phyloP scores from a whole-genome alignment of 2,329 filamentous ascomycete genomes.

The Talaromyces albobiverticillius region DNA sequence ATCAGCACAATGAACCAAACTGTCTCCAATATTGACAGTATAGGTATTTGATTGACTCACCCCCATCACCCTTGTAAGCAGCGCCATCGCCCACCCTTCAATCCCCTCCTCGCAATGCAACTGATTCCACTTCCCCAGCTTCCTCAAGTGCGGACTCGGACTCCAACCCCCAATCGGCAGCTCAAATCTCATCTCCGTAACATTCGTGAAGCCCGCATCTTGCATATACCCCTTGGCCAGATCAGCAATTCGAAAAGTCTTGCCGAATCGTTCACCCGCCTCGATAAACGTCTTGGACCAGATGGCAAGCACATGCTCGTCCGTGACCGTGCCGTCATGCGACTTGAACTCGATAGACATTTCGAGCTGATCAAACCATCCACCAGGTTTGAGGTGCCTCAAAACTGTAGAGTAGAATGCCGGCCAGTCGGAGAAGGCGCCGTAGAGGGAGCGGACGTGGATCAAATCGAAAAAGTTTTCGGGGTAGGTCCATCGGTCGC shows the following conservation, averaged over 20 bases:
- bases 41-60: constrained; percentile 22
- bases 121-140: constrained; percentile 6
- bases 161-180: constrained; percentile 11
- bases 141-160: neutral
- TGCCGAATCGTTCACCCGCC: constrained; percentile 23
- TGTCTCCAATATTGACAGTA: neutral
- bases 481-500: constrained; percentile 24
- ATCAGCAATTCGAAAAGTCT: constrained; percentile 24
- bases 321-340: constrained; percentile 24
- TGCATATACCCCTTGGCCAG: constrained; percentile 40
- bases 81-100: constrained; percentile 27
- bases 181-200: constrained; percentile 33
- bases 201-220: constrained; percentile 51
- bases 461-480: constrained; percentile 26
- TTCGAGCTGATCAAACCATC: constrained; percentile 28
- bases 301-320: constrained; percentile 15
- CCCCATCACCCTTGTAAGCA: constrained; percentile 28
- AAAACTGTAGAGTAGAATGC: constrained; percentile 21
- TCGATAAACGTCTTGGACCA: constrained; percentile 19
- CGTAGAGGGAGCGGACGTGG: constrained; percentile 24
- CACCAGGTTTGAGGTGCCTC: constrained; percentile 25
- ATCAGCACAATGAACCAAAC: neutral
- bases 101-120: constrained; percentile 7
- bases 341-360: constrained; percentile 27
- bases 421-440: constrained; percentile 27